A percentile compares a stretch with the other conserved stretches of the same genome.
Conservation (phyloP, 2,329 filamentous ascomycete species). For the Alternaria longipes region DNA sequence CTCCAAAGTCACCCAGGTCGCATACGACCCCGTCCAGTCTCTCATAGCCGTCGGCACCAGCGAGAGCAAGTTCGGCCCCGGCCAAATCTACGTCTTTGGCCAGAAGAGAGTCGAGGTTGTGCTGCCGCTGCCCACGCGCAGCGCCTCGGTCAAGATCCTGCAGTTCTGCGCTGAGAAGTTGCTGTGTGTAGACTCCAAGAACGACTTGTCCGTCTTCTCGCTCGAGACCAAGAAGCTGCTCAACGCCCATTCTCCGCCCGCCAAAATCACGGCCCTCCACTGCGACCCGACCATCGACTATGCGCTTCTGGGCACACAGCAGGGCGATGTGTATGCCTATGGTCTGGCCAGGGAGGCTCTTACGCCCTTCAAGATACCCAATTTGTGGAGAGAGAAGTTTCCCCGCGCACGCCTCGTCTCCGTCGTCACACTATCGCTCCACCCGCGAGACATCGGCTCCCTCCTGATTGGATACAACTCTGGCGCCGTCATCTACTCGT, state of each 20-base stretch:
- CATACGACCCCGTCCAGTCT: slow-evolving; percentile 93
- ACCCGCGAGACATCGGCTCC: slow-evolving; percentile 91
- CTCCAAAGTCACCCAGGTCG: slow-evolving; percentile 74
- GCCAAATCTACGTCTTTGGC: slow-evolving; percentile 89
- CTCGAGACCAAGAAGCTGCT: slow-evolving; percentile 73
- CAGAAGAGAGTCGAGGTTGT: slow-evolving; percentile 80
- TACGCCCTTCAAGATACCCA: slow-evolving; percentile 82
- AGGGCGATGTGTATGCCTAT: slow-evolving; percentile 88
- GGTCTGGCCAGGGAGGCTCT: slow-evolving; percentile 85
- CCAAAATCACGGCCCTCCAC: slow-evolving; percentile 75
- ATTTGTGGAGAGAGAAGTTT: slow-evolving; percentile 82
- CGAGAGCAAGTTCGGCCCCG: slow-evolving; percentile 83
- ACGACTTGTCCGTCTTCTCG: slow-evolving; percentile 86
- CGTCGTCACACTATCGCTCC: slow-evolving; percentile 81
- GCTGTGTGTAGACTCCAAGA: slow-evolving; percentile 82
- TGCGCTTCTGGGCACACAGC: slow-evolving; percentile 83
- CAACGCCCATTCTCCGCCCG: slow-evolving; percentile 77
- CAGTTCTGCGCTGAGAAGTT: slow-evolving; percentile 89
- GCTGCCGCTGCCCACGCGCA: slow-evolving; percentile 72
- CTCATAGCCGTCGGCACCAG: slow-evolving; percentile 91
- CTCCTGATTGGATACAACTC: slow-evolving; percentile 89
- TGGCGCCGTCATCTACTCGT: slow-evolving; percentile 89
- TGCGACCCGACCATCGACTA: slow-evolving; percentile 94
- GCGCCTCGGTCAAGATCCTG: slow-evolving; percentile 75
- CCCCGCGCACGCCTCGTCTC: slow-evolving; percentile 70